These are phyloP conservation scores for Entomortierella lignicola DNA, from an alignment of 192 early-diverging fungal genomes.

Conservation along the genomic window DNA sequence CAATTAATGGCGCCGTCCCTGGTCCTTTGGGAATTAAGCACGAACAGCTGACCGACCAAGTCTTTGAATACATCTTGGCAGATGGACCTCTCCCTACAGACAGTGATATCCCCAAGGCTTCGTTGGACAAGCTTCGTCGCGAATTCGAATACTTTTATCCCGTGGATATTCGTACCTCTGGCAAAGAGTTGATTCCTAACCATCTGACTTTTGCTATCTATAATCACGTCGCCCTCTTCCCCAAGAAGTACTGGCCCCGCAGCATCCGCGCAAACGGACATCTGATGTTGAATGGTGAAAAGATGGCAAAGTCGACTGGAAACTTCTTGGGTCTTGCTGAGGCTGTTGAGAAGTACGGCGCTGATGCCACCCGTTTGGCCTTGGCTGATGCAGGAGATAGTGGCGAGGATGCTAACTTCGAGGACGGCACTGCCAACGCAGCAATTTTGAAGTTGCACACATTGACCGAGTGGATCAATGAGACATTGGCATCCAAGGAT, in stretches of 20 bases:
- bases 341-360: slow-evolving; percentile 87
- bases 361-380: slow-evolving; percentile 95
- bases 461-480: slow-evolving; percentile 91
- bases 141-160: slow-evolving; percentile 99
- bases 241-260: slow-evolving; percentile 89
- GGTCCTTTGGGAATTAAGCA: slow-evolving; percentile 82
- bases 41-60: slow-evolving; percentile 91
- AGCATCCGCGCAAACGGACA: slow-evolving; percentile 93
- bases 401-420: slow-evolving; percentile 99
- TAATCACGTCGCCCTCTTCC: slow-evolving; percentile 96
- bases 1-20: slow-evolving; percentile 82
- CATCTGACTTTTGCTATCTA: slow-evolving; percentile 98
- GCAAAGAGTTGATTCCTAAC: slow-evolving; percentile 98
- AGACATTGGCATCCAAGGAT: slow-evolving; percentile 66
- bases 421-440: slow-evolving; percentile 93
- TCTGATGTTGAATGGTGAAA: slow-evolving; percentile 92
- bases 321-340: slow-evolving; percentile 92
- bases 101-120: slow-evolving; percentile 70
- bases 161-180: slow-evolving; percentile 93
- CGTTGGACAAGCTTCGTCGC: slow-evolving; percentile 82
- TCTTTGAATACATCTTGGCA: slow-evolving; percentile 92
- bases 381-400: slow-evolving; percentile 97
- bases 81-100: slow-evolving; percentile 70
- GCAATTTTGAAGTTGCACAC: slow-evolving; percentile 93
- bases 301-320: slow-evolving; percentile 99